Percentiles rank a stretch among this genome's conserved stretches.
phyloP scores from a whole-genome alignment of 192 early-diverging fungal genomes.

The Ambispora gerdemannii region DNA sequence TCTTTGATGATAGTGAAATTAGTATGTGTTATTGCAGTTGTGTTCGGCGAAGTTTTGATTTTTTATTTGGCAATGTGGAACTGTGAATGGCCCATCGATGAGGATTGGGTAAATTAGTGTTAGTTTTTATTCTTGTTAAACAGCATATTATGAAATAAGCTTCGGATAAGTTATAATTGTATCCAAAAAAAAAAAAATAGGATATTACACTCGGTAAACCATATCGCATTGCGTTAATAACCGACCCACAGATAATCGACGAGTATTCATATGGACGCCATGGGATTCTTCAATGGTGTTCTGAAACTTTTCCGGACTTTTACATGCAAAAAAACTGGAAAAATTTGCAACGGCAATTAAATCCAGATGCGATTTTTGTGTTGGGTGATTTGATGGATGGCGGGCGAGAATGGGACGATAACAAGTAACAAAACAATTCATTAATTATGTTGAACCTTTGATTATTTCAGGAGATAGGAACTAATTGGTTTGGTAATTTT shows the following conservation, averaged over 20 bases:
- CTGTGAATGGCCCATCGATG: conserved; percentile 25
- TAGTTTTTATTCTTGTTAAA: not conserved
- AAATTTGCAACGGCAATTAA: conserved; percentile 49
- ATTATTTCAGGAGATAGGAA: no score
- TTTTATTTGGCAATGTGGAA: conserved; percentile 17
- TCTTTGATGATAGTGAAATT: not conserved
- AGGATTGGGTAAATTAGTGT: conserved; percentile 13
- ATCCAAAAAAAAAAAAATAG: conserved; percentile 1
- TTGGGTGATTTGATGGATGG: conserved; percentile 88
- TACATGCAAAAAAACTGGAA: conserved; percentile 82
- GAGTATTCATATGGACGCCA: conserved; percentile 77
- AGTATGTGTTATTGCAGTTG: conserved; percentile 19
- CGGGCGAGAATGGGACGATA: conserved; percentile 58
- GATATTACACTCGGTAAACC: conserved; percentile 3
- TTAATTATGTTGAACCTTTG: conserved; percentile 3
- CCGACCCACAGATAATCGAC: conserved; percentile 94
- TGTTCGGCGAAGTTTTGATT: conserved; percentile 23
- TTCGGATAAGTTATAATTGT: not conserved
- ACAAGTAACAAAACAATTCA: conserved; percentile 29
- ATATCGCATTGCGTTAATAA: conserved; percentile 61
- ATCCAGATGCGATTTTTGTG: conserved; percentile 67
- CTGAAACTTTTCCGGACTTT: conserved; percentile 80
- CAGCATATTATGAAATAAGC: not conserved
- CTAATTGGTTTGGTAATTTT: no score
- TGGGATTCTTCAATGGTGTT: conserved; percentile 55